Evolutionary conservation across 2,329 filamentous ascomycete species (phyloP), one percentile per base, ranked within the genome.

Genomic region (Arthrobotrys entomopaga): DNA sequence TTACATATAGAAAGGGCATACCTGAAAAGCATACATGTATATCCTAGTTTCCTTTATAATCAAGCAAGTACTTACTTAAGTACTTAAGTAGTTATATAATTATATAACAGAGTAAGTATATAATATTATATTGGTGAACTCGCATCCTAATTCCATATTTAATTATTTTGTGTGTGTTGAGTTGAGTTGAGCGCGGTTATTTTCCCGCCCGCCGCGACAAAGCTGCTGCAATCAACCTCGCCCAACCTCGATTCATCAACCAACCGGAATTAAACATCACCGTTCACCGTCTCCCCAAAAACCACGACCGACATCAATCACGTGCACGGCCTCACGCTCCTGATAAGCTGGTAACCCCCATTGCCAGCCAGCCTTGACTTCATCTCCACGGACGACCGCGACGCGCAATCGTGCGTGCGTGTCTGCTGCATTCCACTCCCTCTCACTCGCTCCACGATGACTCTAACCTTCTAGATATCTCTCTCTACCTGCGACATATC

Each of bases 381-480:
- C 2, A 19, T 42, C 20, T 8, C 34, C 10, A 34, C 29, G 40
- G 24, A 46, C 56, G 19, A 43, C 42, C 38, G 56, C 56, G 58
- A 61, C 58, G 46, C 58, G 58, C 58, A 22, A 5, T 26, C 26
- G 58, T 52, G 58, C 26, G 43, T 61, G 58, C 52, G n/a, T 61
- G 58, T 50, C 29, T 24, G 58, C 58, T 24, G 46, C 60, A n/a
- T 42, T 54, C 59, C 34, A 6, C 19, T 8, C 38, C 38, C 19
- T 13, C 20, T 11, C 29, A 22, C 53, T 20, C 20, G 22, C 6
- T 19, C 11, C 60, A 64, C 60, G 15, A 64, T 64, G 60, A 64
- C 60, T 22, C 19, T 34, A 54, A 49, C 60, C 48, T 64, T 49
- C 60, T 61, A 61, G 58, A 61, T 61, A 24, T 48, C 16, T 48